Evolutionary conservation across 1,139 yeast genomes (phyloP).

Genomic region (Candida dubliniensis): DNA sequence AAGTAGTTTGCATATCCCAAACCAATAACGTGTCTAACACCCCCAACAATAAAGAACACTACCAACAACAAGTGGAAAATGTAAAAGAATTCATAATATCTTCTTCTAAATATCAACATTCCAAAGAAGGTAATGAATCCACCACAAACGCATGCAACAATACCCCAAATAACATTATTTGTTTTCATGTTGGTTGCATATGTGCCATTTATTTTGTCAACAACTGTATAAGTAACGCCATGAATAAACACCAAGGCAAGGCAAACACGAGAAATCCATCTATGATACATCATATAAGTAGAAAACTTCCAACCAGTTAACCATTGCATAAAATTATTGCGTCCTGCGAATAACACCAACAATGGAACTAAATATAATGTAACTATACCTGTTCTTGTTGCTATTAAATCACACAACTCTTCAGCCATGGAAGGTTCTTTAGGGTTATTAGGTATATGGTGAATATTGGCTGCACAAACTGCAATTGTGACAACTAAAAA

Average conservation of each 20-base stretch:
- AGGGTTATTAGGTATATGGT: constrained; percentile 23
- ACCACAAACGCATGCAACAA: constrained; percentile 34
- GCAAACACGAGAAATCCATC: constrained; percentile 31
- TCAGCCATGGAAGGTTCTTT: constrained; percentile 15
- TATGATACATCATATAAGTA: constrained; percentile 30
- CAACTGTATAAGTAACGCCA: constrained; percentile 22
- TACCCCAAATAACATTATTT: constrained; percentile 49
- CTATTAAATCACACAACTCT: constrained; percentile 18
- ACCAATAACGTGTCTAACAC: constrained; percentile 35
- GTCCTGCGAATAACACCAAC: constrained; percentile 30
- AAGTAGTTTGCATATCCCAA: constrained; percentile 37
- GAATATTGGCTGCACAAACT: constrained; percentile 26
- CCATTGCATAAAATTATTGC: constrained; percentile 35
- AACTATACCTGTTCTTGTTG: constrained; percentile 32
- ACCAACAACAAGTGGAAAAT: constrained; percentile 40
- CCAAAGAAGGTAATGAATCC: constrained; percentile 36
- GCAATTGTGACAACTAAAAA: constrained; percentile 50
- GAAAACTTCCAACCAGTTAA: constrained; percentile 31
- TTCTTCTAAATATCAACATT: constrained; percentile 35
- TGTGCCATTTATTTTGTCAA: constrained; percentile 12
- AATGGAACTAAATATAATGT: constrained; percentile 25
- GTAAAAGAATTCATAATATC: constrained; percentile 41
- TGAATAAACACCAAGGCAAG: constrained; percentile 26
- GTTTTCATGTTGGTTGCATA: constrained; percentile 17
- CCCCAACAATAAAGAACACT: constrained; percentile 34